phyloP scores from a whole-genome alignment of 768 basidiomycete genomes.

The Crassisporium funariophilum region DNA sequence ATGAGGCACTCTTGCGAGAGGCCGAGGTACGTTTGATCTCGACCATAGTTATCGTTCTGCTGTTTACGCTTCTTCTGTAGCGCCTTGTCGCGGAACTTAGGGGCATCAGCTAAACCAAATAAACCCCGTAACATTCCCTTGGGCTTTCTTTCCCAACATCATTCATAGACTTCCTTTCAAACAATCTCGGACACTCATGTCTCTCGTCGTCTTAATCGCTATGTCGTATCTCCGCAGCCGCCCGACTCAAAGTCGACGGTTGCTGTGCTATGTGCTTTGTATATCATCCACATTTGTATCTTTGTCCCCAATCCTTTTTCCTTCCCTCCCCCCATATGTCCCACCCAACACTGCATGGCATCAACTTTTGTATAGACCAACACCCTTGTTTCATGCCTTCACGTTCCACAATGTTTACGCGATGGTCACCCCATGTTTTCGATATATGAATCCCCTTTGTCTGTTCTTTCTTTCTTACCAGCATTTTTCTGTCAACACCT shows the following conservation, averaged over 20 bases:
- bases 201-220: conserved; percentile 5
- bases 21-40: conserved; percentile 50
- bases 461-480: too few relatives aligned
- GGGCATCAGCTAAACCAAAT: conserved; percentile 28
- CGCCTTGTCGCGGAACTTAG: conserved; percentile 68
- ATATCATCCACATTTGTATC: too few relatives aligned
- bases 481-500: too few relatives aligned
- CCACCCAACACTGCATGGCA: too few relatives aligned
- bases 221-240: conserved; percentile 15
- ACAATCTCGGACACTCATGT: neutral
- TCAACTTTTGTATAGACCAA: too few relatives aligned
- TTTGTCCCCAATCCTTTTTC: too few relatives aligned
- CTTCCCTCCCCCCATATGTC: too few relatives aligned
- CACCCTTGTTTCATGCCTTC: too few relatives aligned
- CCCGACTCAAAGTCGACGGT: neutral
- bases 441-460: too few relatives aligned
- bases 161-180: neutral
- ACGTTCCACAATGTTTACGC: too few relatives aligned
- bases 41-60: neutral
- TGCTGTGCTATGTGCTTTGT: conserved; percentile 24
- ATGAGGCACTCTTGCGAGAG: conserved; percentile 51
- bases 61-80: conserved; percentile 32
- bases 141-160: neutral
- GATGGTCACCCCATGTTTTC: too few relatives aligned
- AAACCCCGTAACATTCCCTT: neutral